phyloP scores from a whole-genome alignment of 805 yeast genomes.

The Komagataella pseudopastoris region DNA sequence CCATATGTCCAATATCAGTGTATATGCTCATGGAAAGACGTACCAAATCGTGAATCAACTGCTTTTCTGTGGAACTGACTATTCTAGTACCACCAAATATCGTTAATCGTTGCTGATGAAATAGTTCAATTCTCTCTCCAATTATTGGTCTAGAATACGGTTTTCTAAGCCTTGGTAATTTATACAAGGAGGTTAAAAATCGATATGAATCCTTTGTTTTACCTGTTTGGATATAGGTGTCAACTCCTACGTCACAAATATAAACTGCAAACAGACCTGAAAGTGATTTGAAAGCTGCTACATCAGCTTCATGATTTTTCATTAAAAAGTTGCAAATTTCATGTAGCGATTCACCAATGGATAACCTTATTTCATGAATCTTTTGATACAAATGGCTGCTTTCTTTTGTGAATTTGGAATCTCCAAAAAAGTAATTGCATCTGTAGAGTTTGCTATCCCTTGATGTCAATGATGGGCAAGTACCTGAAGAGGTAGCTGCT shows the following conservation, averaged over 20 bases:
- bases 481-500: constrained; percentile 13
- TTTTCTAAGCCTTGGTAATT: constrained; percentile 47
- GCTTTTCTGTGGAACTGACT: constrained; percentile 51
- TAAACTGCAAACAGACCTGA: constrained; percentile 59
- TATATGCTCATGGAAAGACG: constrained; percentile 56
- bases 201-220: constrained; percentile 40
- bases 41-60: constrained; percentile 53
- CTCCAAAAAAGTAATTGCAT: constrained; percentile 53
- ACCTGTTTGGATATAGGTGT: constrained; percentile 32
- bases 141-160: constrained; percentile 68
- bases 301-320: constrained; percentile 44
- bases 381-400: constrained; percentile 20
- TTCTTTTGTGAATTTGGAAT: constrained; percentile 27
- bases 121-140: constrained; percentile 61
- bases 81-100: constrained; percentile 62
- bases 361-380: constrained; percentile 47
- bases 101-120: constrained; percentile 62
- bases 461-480: constrained; percentile 24
- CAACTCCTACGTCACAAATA: constrained; percentile 65
- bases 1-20: constrained; percentile 52
- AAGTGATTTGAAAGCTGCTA: constrained; percentile 45
- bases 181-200: constrained; percentile 44
- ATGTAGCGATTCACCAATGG: constrained; percentile 44
- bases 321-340: constrained; percentile 32
- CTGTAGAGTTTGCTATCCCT: constrained; percentile 52